Base-by-base conservation (phyloP, 1,284 basidiomycete species). In the Cryptococcus sp. region DNA sequence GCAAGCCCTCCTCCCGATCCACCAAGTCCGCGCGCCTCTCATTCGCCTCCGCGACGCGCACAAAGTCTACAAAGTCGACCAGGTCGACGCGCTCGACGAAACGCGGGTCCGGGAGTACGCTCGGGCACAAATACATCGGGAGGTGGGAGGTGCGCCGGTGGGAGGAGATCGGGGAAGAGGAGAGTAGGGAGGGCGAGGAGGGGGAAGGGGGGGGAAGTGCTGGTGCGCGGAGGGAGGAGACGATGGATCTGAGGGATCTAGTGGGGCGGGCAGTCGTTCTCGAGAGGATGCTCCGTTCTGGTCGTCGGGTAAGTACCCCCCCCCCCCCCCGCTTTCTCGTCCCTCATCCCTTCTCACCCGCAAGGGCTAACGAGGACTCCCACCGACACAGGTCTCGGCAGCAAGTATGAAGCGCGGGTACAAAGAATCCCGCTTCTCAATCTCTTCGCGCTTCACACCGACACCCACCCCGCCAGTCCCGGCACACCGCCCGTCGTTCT, bases 201-300 rank as follows among this genome's bases (percentile, higher is more conserved):
- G 23, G 15, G 28, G 28, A 55, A 37, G 15, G 50, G 21, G 15
- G 46, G n/a, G n/a, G n/a, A n/a, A n/a, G 45, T 45, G 50, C 21
- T 21, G 42, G 18, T 56, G 55, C 23, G 47, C 46, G 54, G 40
- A 33, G 44, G 38, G 69, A 71, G 50, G 68, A 69, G 21, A 49
- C 42, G 46, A 56, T 69, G 64, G 71, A 75, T 39, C 56, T 75
- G 37, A 50, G 42, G 3, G 44, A 58, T 4, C 50, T 75, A 0
- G 66, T 67, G 6, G 66, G 68, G 1, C 53, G 73, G 18, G 72
- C 73, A 20, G 69, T 64, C 3, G 61, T 73, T 0, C 59, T 75
- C 4, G 73, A 75, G 59, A 56, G 67, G 21, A 63, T 73, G 39
- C 55, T 75, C 24, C 60, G 60, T 12, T 59, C 64, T 9, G 73